These are phyloP conservation scores for Kondoa malvinella DNA, from an alignment of 768 basidiomycete species.

Conservation along the genomic window DNA sequence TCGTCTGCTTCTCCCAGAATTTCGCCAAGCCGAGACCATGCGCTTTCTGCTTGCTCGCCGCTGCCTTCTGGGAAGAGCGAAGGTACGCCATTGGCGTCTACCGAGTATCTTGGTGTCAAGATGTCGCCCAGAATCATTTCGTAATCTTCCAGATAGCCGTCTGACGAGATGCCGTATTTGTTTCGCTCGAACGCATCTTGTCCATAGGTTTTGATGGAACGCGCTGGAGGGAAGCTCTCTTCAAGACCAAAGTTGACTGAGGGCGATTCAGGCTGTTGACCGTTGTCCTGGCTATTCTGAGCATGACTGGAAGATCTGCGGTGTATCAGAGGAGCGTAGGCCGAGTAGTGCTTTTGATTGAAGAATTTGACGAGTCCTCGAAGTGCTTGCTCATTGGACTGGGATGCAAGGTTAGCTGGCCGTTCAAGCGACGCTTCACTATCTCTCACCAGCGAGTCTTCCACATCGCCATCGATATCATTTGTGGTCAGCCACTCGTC, in stretches of 20 bases:
- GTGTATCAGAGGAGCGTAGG: constrained; percentile 40
- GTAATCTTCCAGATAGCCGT: constrained; percentile 80
- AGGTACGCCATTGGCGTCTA: constrained; percentile 19
- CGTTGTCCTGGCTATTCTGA: constrained; percentile 46
- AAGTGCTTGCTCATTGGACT: constrained; percentile 90
- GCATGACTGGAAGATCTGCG: constrained; percentile 60
- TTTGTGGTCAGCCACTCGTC: constrained; percentile 94
- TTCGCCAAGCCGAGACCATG: constrained; percentile 65
- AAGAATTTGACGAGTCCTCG: constrained; percentile 91
- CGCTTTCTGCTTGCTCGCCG: constrained; percentile 30
- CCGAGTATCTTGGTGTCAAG: constrained; percentile 35
- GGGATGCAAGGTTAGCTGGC: background rate
- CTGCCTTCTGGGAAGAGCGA: constrained; percentile 14
- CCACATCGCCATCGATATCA: constrained; percentile 79
- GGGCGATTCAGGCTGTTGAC: constrained; percentile 19
- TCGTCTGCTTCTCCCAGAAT: constrained; percentile 62
- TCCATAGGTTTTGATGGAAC: constrained; percentile 30
- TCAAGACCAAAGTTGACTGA: constrained; percentile 45
- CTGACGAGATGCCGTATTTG: constrained; percentile 82
- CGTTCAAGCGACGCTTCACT: background rate
- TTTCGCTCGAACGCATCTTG: constrained; percentile 38
- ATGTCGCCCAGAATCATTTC: constrained; percentile 87
- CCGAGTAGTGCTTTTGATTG: constrained; percentile 76
- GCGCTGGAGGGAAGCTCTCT: constrained; percentile 74
- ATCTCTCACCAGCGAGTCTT: constrained; percentile 53